Evolutionary conservation across 1,139 yeast species (phyloP).

Genomic region (Geotrichum bryndzae): DNA sequence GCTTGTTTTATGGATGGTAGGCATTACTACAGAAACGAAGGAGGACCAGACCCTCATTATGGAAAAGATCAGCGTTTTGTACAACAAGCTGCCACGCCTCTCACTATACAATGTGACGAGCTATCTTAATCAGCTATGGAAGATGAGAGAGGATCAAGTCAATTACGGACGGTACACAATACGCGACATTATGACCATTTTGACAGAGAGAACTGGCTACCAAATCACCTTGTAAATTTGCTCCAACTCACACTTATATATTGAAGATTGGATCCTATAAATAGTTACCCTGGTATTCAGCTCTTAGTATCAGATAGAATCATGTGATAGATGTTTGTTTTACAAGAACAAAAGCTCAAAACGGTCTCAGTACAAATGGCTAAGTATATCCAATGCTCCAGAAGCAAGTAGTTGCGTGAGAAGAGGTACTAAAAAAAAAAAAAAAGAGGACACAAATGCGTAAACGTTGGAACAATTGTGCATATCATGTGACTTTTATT

Average conservation of each 20-base stretch:
- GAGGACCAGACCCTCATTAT: conserved; percentile 18
- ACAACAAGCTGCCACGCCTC: conserved; percentile 16
- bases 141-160: conserved; percentile 17
- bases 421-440: neutral
- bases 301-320: neutral
- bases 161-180: conserved; percentile 13
- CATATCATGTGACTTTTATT: neutral
- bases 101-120: conserved; percentile 19
- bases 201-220: conserved; percentile 14
- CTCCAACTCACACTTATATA: neutral
- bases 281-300: neutral
- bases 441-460: neutral
- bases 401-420: neutral
- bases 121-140: conserved; percentile 22
- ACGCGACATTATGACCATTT: conserved; percentile 19
- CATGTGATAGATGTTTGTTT: neutral
- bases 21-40: conserved; percentile 20
- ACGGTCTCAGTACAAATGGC: neutral
- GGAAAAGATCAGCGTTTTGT: conserved; percentile 18
- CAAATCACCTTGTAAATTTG: neutral
- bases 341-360: neutral
- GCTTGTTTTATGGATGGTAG: conserved; percentile 22
- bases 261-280: neutral
- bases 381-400: neutral
- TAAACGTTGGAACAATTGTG: neutral